A percentile compares a stretch with the other conserved stretches of the same genome.
Evolutionary conservation across 2,329 filamentous ascomycete genomes (phyloP).

Genomic region (Paramyrothecium roridum): DNA sequence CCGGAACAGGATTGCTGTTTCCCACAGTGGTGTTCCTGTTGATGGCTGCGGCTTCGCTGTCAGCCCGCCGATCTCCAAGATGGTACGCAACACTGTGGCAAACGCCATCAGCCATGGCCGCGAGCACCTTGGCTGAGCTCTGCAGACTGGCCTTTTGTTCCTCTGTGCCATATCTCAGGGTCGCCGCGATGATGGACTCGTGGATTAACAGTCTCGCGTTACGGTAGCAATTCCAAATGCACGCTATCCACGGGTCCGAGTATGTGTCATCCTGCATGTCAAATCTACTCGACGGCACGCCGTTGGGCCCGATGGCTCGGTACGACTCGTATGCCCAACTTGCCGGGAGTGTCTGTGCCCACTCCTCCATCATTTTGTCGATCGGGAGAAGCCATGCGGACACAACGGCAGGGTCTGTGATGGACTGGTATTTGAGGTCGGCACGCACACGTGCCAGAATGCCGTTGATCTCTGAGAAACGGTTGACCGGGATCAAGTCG

Average conservation of each 20-base stretch:
- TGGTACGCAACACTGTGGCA: constrained; percentile 14
- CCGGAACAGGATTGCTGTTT: neutral
- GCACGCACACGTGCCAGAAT: constrained; percentile 5
- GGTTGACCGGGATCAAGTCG: constrained; percentile 5
- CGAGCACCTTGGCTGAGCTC: constrained; percentile 6
- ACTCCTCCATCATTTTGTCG: constrained; percentile 7
- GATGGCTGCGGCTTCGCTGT: neutral
- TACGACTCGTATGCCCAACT: constrained; percentile 11
- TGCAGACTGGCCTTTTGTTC: constrained; percentile 3
- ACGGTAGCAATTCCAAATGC: constrained; percentile 16
- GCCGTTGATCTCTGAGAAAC: constrained; percentile 12
- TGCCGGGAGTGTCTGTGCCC: constrained; percentile 1
- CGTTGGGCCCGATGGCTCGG: constrained; percentile 4
- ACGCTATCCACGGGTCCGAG: constrained; percentile 12
- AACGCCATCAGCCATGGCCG: constrained; percentile 10
- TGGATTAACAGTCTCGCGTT: constrained; percentile 13
- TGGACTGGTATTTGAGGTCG: constrained; percentile 9
- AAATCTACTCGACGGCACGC: constrained; percentile 4
- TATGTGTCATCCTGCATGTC: constrained; percentile 11
- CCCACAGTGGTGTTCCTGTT: no score
- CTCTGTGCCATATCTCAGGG: constrained; percentile 8
- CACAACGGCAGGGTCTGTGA: constrained; percentile 7
- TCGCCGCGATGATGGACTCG: constrained; percentile 12
- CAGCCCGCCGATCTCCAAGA: constrained; percentile 6
- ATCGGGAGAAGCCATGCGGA: constrained; percentile 7